Evolutionary conservation across 176 grass and related monocot genomes (phyloP).

Genomic region (Alopecurus myosuroides): DNA sequence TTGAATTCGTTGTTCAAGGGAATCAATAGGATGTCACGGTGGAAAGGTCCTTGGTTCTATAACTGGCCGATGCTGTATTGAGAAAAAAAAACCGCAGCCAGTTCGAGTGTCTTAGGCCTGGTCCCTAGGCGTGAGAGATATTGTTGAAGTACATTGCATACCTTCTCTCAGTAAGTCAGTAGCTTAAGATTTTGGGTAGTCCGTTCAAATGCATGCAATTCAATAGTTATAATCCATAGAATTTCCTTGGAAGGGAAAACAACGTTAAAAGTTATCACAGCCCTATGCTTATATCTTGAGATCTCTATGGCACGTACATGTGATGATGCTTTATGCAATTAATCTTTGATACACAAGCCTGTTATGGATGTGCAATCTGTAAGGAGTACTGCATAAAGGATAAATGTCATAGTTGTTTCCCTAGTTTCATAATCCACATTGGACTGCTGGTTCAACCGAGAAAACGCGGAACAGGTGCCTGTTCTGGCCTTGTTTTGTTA

Average conservation of each 20-base stretch:
- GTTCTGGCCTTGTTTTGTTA: neutral
- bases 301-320: neutral
- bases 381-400: neutral
- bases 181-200: neutral
- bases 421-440: neutral
- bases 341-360: neutral
- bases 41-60: neutral
- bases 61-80: neutral
- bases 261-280: neutral
- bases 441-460: neutral
- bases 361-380: neutral
- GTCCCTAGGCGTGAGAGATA: neutral
- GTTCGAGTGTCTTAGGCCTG: neutral
- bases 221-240: neutral
- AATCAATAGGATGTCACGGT: neutral
- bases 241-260: neutral
- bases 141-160: slow-evolving; percentile 2
- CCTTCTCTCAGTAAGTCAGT: neutral
- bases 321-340: neutral
- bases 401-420: neutral
- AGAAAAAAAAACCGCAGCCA: neutral
- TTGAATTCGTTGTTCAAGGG: neutral
- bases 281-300: neutral
- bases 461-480: neutral
- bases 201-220: neutral